Evolutionary conservation across 1,139 yeast species (phyloP).

Genomic region (Protomyces lactucae-debilis): DNA sequence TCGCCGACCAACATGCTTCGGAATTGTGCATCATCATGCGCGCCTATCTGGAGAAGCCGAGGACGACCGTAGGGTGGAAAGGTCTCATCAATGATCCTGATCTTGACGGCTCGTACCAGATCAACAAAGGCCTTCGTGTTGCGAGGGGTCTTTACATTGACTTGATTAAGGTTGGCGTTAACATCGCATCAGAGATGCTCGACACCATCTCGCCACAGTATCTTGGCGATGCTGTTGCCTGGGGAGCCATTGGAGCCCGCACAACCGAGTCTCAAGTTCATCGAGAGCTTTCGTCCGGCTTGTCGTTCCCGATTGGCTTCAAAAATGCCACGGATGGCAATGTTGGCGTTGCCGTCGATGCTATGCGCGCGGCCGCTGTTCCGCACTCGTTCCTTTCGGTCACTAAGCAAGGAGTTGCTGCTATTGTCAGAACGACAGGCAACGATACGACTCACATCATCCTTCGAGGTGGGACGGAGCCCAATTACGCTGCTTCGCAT

Average conservation of each 20-base stretch:
- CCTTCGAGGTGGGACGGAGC: conserved; percentile 89
- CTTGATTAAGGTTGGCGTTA: conserved; percentile 53
- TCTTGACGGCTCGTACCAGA: conserved; percentile 84
- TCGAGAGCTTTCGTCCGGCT: conserved; percentile 93
- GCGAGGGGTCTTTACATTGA: conserved; percentile 82
- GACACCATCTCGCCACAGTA: conserved; percentile 98
- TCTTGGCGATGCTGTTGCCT: conserved; percentile 80
- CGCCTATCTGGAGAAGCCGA: conserved; percentile 95
- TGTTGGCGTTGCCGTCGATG: conserved; percentile 87
- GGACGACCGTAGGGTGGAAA: conserved; percentile 99
- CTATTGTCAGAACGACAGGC: conserved; percentile 28
- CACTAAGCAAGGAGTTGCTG: conserved; percentile 93
- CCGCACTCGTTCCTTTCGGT: conserved; percentile 96
- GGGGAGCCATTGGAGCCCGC: conserved; percentile 98
- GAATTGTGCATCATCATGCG: conserved; percentile 89
- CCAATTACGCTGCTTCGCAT: conserved; percentile 80
- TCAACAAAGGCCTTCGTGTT: conserved; percentile 87
- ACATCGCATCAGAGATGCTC: conserved; percentile 91
- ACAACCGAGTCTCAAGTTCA: conserved; percentile 97
- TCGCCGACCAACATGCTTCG: conserved; percentile 62
- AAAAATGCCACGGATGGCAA: conserved; percentile 95
- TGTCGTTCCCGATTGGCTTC: conserved; percentile 97
- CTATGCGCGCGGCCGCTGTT: conserved; percentile 84
- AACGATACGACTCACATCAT: conserved; percentile 61
- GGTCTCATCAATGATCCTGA: conserved; percentile 97